phyloP scores from a whole-genome alignment of 2,329 filamentous ascomycete genomes.

The Sarocladium brachiariae region DNA sequence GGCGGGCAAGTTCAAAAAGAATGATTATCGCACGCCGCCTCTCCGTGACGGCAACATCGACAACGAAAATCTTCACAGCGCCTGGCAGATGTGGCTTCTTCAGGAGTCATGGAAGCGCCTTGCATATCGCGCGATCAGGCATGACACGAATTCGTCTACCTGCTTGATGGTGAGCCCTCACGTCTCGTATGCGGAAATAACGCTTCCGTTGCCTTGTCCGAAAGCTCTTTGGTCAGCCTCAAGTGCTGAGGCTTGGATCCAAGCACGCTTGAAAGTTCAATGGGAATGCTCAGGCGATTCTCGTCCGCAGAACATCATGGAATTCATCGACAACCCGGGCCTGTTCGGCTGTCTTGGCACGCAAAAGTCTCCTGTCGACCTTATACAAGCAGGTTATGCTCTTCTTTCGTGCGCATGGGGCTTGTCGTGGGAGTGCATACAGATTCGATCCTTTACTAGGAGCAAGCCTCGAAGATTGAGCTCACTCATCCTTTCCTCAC shows the following conservation, averaged over 20 bases:
- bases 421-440: conserved; percentile 23
- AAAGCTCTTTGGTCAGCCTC: conserved; percentile 20
- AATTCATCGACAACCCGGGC: conserved; percentile 16
- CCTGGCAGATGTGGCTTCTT: conserved; percentile 23
- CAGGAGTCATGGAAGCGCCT: conserved; percentile 25
- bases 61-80: conserved; percentile 11
- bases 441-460: conserved; percentile 20
- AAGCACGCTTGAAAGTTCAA: conserved; percentile 17
- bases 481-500: conserved; percentile 18
- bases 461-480: conserved; percentile 20
- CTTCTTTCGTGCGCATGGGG: conserved; percentile 20
- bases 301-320: conserved; percentile 10
- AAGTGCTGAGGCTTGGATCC: conserved; percentile 13
- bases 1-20: conserved; percentile 23
- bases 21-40: conserved; percentile 14
- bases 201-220: conserved; percentile 18
- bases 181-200: conserved; percentile 25
- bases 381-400: conserved; percentile 9
- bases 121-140: conserved; percentile 20
- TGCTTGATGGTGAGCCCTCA: conserved; percentile 22
- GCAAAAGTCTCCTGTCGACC: background rate
- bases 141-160: conserved; percentile 24
- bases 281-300: background rate
- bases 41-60: conserved; percentile 6
- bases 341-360: background rate